Evolutionary conservation across 2,329 filamentous ascomycete genomes (phyloP).

Genomic region (Mollisia scopiformis): DNA sequence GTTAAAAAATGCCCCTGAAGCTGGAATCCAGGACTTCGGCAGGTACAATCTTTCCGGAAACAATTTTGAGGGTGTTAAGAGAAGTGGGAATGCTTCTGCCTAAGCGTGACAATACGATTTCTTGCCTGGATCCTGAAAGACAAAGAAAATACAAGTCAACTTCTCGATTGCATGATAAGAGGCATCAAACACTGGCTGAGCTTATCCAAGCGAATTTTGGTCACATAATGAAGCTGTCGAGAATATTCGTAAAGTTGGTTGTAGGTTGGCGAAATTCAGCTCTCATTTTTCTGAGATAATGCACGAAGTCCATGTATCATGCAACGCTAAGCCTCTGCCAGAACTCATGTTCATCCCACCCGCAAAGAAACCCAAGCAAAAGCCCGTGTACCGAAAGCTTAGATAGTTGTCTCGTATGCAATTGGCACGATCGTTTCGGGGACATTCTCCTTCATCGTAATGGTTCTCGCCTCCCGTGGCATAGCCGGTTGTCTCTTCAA

Average conservation of each 20-base stretch:
- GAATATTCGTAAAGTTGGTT: neutral
- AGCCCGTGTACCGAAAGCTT: slow-evolving; percentile 42
- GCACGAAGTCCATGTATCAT: slow-evolving; percentile 37
- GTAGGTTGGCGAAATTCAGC: slow-evolving; percentile 28
- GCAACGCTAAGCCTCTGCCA: slow-evolving; percentile 35
- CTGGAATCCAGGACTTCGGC: neutral
- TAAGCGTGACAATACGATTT: slow-evolving; percentile 35
- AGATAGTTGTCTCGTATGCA: slow-evolving; percentile 98
- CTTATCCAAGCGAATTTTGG: neutral
- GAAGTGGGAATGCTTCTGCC: slow-evolving; percentile 30
- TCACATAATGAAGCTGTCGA: neutral
- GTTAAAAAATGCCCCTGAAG: too few relatives aligned
- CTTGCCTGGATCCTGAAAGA: neutral
- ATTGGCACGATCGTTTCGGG: slow-evolving; percentile 91
- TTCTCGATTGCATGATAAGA: neutral
- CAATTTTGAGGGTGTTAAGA: slow-evolving; percentile 33
- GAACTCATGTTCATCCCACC: slow-evolving; percentile 32
- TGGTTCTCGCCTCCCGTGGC: slow-evolving; percentile 79
- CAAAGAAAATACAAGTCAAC: neutral
- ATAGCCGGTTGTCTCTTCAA: slow-evolving; percentile 87
- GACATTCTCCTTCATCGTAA: slow-evolving; percentile 79
- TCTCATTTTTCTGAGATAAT: slow-evolving; percentile 36
- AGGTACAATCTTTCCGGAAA: slow-evolving; percentile 26
- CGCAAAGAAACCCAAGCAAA: slow-evolving; percentile 38
- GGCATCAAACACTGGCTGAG: neutral